Evolutionary conservation across 805 yeast species (phyloP).

Genomic region (Komagataella populi): DNA sequence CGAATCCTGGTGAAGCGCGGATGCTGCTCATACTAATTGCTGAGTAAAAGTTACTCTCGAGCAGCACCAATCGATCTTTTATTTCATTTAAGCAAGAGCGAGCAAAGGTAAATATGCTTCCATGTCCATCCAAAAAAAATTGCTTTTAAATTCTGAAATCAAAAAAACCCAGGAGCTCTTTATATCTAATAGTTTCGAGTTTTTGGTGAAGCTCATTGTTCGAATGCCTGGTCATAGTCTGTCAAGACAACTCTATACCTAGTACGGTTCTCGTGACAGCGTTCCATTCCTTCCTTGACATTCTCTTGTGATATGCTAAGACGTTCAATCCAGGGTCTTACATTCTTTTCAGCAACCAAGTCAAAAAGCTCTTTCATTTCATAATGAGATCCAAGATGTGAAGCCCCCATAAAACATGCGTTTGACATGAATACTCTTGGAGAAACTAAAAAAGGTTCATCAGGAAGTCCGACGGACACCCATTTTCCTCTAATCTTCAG

Average conservation of each 20-base stretch:
- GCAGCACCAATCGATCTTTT: too few species aligned
- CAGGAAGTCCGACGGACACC: slow-evolving; percentile 35
- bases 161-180: too few species aligned
- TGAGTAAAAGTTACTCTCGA: too few species aligned
- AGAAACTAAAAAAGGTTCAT: slow-evolving; percentile 25
- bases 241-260: slow-evolving; percentile 40
- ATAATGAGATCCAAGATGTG: slow-evolving; percentile 31
- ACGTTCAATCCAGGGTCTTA: slow-evolving; percentile 38
- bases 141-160: too few species aligned
- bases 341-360: slow-evolving; percentile 27
- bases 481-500: slow-evolving; percentile 24
- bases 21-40: too few species aligned
- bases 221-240: slow-evolving; percentile 31
- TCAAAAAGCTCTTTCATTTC: slow-evolving; percentile 33
- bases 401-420: slow-evolving; percentile 29
- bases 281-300: slow-evolving; percentile 25
- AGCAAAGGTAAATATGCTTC: too few species aligned
- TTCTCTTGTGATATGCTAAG: slow-evolving; percentile 29
- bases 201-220: slow-evolving; percentile 1
- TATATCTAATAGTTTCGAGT: too few species aligned
- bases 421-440: slow-evolving; percentile 38
- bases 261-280: slow-evolving; percentile 13
- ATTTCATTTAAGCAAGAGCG: too few species aligned
- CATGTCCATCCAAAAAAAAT: too few species aligned
- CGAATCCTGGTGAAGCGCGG: too few species aligned